Percentiles rank a stretch among this genome's conserved stretches.
These are phyloP conservation scores for Corynascus novoguineensis DNA, from an alignment of 495 filamentous ascomycete genomes.

Conservation along the genomic window DNA sequence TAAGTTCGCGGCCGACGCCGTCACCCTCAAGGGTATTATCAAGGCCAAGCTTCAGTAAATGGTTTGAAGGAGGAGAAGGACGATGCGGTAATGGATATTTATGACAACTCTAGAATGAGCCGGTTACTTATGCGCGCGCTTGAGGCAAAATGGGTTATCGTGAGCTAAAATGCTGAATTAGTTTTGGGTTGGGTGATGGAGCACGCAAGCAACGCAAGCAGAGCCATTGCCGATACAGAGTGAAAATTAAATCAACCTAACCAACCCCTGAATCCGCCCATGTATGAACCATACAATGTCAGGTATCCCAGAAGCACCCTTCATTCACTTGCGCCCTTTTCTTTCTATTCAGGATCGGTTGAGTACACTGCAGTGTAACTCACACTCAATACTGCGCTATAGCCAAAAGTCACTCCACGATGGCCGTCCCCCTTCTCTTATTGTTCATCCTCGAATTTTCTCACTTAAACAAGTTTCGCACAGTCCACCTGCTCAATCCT, in stretches of 20 bases:
- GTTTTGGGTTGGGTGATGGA: slow-evolving; percentile 1
- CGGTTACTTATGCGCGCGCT: not conserved
- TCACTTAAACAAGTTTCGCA: not conserved
- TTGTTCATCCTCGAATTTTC: not conserved
- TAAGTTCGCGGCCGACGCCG: slow-evolving; percentile 95
- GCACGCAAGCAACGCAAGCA: slow-evolving; percentile 1
- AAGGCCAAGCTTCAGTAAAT: slow-evolving; percentile 66
- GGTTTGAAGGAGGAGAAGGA: not conserved
- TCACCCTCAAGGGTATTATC: slow-evolving; percentile 88
- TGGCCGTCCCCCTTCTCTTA: not conserved
- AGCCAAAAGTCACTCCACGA: not conserved
- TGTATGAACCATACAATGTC: no score
- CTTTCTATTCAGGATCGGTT: no score
- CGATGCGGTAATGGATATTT: not conserved
- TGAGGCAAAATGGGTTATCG: slow-evolving; percentile 6
- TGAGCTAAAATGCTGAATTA: slow-evolving; percentile 9
- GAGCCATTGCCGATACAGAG: not conserved
- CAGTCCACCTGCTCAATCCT: slow-evolving; percentile 32
- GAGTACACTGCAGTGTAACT: no score
- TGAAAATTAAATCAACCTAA: not conserved
- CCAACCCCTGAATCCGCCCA: no score
- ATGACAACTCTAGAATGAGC: not conserved
- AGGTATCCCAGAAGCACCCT: no score
- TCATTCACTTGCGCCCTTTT: no score
- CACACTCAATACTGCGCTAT: no score